Evolutionary conservation across 2,329 filamentous ascomycete species (phyloP), one percentile per base, ranked within the genome.

Genomic region (Exophiala sp.): DNA sequence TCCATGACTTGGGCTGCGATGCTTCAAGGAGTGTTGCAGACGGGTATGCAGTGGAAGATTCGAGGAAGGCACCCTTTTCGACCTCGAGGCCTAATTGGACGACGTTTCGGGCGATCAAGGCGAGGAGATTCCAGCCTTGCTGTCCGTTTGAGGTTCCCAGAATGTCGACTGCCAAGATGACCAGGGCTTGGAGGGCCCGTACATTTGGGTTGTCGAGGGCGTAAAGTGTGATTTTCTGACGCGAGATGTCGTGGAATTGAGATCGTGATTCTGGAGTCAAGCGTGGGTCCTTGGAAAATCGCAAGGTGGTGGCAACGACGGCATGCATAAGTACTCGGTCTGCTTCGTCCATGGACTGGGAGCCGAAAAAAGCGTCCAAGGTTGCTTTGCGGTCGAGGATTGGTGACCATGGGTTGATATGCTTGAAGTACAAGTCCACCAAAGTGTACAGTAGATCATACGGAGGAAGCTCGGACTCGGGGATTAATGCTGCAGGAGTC

Each of bases 161-260:
- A 14, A 95, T 79, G 66, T 96, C 91, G 9, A 96, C 74, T 0
- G 91, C 89, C 2, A 96, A 75, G 47, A 96, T 94, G 1, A 95
- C 89, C 7, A 96, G 75, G 6, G 91, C 91, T 67, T 96, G 90
- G 4, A 96, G 75, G 1, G 89, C 84, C 68, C 91, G 91, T 52
- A 96, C 89, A 0, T 89, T 94, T 10, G 89, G 91, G 64, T 94
- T 90, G 65, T 95, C 90, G 62, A 96, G 81, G 5, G 91, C 90
- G 65, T 94, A 95, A 0, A 96, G 78, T 10, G 96, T 70, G 0
- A 96, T 91, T 58, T 87, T 89, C 64, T 91, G 86, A 68, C 95
- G 96, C 0, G 90, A 91, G 2, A 84, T 80, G 54, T 85, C 81
- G 67, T 95, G 87, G 64, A 94, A 95, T 33, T 87, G 83, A 39